Evolutionary conservation across 2,329 filamentous ascomycete genomes (phyloP), one percentile per base, ranked within the genome.

Genomic region (Cytospora schulzeri): DNA sequence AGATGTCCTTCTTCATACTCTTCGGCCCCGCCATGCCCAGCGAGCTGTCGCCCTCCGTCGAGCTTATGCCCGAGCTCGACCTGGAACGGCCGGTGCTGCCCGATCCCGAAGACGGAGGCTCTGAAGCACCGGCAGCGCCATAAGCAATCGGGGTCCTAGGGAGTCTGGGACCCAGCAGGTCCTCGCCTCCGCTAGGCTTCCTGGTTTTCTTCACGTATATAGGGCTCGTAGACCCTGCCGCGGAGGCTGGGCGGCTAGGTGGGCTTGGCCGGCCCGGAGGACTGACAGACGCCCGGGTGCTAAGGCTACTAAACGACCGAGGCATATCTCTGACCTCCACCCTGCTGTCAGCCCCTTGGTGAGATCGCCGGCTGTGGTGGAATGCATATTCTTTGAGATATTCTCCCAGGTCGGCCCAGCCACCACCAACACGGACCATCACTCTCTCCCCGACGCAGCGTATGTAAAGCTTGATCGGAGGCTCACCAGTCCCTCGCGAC

Each of bases 381-480:
- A 88, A 88, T 9, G 93, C 93, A 72, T 97, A 99, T 75, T 97
- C 92, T 70, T 93, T 90, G 51, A 99, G 83, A 73, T 97, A 99
- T 76, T 98, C 95, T 45, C 91, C 94, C 24, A 99, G 81, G 76
- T 99, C 95, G 17, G 93, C 93, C 95, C 95, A 99, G n/a, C 95
- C 95, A 65, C 95, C 95, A 15, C 95, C 95, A 15, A 99, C 94
- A 41, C 95, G 91, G 9, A 99, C 95, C 95, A 99, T 98, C 67
- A 98, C 93, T 59, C 95, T 88, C 76, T 98, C 93, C 57, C 95
- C 95, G 2, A 99, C 93, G 1, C 93, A 88, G 19, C 95, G 90
- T 60, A 99, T 93, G 72, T 96, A 96, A 6, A 99, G 85, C 77
- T 97, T 98, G 73, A 97, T 93, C 0, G 95, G 95, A 15, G 92